Conservation (phyloP, 2,329 filamentous ascomycete genomes). For the Delphinella strobiligena region DNA sequence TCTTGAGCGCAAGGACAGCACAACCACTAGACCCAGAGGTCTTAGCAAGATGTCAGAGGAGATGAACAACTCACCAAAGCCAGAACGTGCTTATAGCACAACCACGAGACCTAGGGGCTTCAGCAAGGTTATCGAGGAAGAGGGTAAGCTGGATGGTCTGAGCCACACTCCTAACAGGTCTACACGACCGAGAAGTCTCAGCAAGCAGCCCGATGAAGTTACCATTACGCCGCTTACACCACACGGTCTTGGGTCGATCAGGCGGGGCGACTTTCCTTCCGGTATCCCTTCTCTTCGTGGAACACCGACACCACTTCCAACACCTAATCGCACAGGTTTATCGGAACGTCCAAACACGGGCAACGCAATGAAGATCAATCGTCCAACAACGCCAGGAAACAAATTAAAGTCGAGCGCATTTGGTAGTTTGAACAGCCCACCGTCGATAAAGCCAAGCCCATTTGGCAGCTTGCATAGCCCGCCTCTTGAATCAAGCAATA, state of each 20-base stretch:
- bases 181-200: conserved; percentile 18
- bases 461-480: too few species aligned
- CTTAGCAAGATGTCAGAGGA: not conserved
- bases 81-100: conserved; percentile 11
- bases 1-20: not conserved
- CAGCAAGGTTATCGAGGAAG: conserved; percentile 18
- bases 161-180: conserved; percentile 11
- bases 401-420: conserved; percentile 5
- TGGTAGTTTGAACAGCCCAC: not conserved
- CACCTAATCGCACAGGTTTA: conserved; percentile 35
- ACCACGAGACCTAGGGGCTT: conserved; percentile 18
- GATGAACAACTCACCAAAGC: conserved; percentile 17
- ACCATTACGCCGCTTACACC: conserved; percentile 25
- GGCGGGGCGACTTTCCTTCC: conserved; percentile 16
- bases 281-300: conserved; percentile 35
- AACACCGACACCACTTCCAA: conserved; percentile 26
- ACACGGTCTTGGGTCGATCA: conserved; percentile 11
- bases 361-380: conserved; percentile 49
- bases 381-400: conserved; percentile 22
- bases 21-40: not conserved
- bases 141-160: too few species aligned
- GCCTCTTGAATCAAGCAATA: too few species aligned
- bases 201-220: conserved; percentile 20
- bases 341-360: conserved; percentile 36
- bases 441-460: not conserved